Base-by-base conservation (phyloP, 1,284 basidiomycete genomes). In the Omphalotus olearius region DNA sequence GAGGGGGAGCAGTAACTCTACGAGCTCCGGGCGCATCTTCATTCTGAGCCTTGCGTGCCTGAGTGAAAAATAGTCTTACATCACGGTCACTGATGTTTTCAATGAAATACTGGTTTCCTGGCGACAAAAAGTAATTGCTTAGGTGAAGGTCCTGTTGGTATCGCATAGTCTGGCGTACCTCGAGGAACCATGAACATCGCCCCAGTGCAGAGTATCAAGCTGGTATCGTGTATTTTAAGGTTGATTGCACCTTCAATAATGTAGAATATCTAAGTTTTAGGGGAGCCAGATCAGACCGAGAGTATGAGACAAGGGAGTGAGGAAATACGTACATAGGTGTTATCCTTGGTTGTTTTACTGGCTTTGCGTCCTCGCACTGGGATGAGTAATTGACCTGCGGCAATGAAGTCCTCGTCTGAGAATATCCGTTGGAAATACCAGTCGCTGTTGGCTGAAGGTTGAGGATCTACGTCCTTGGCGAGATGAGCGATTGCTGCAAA, bases 341-440 rank as follows among this genome's bases (percentile, higher is more conserved):
- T 99, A 64, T 98, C 96, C 64, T 91, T 93, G 5, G 92, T 85
- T 40, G 82, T 79, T 68, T 98, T 99, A 48, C 79, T 83, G 1
- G 92, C 91, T 69, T 99, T 99, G 56, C 80, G 74, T 18, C 81
- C 80, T 1, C 80, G 75, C 0, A 87, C 80, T 3, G 92, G 91
- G 37, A 99, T 87, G 45, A 83, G 75, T 33, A 98, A 75, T 50
- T 93, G 81, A 0, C 97, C 97, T 14, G 92, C 87, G 0, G 95
- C 95, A 60, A 97, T 85, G 64, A 92, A 95, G 45, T 91, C 85
- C 45, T 83, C 88, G 58, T 98, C 93, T n/a, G 86, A 85, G 65
- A 97, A 97, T n/a, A 96, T 80, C 69, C 96, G 97, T 64, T 97
- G 88, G 66, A 94, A 99, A 25, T 73, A 74, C 80, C 95, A 99